Evolutionary conservation across 176 grass and related monocot genomes (phyloP).

Genomic region (Rhynchospora pubera): DNA sequence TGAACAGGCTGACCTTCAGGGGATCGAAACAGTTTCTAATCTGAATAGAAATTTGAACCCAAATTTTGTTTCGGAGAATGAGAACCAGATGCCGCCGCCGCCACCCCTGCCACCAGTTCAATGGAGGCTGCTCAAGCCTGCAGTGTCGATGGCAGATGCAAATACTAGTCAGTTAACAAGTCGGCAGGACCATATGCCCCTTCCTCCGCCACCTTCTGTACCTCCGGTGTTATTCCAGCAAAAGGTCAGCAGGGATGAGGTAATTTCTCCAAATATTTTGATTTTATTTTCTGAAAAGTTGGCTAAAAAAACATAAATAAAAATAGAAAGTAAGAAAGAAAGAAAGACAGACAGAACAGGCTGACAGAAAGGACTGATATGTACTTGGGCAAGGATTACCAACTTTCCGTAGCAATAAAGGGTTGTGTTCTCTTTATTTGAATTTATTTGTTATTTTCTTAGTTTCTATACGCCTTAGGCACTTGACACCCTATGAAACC

Average conservation of each 20-base stretch:
- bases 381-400: background rate
- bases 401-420: background rate
- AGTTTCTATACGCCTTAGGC: background rate
- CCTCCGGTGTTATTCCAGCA: too few species aligned
- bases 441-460: background rate
- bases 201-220: slow-evolving; percentile 11
- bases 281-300: background rate
- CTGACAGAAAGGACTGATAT: background rate
- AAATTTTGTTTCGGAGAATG: slow-evolving; percentile 16
- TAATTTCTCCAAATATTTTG: background rate
- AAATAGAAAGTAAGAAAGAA: background rate
- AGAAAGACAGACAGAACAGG: background rate
- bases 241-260: too few species aligned
- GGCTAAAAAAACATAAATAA: background rate
- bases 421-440: background rate
- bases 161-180: background rate
- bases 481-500: background rate
- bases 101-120: slow-evolving; percentile 92
- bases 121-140: slow-evolving; percentile 65
- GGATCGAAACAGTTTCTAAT: slow-evolving; percentile 30
- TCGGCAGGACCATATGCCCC: background rate
- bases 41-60: slow-evolving; percentile 3
- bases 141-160: slow-evolving; percentile 30
- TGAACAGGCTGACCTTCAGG: slow-evolving; percentile 53
- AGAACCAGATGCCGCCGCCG: slow-evolving; percentile 50